Evolutionary conservation across 1,139 yeast species (phyloP).

Genomic region (Saccharomyces hybrid): DNA sequence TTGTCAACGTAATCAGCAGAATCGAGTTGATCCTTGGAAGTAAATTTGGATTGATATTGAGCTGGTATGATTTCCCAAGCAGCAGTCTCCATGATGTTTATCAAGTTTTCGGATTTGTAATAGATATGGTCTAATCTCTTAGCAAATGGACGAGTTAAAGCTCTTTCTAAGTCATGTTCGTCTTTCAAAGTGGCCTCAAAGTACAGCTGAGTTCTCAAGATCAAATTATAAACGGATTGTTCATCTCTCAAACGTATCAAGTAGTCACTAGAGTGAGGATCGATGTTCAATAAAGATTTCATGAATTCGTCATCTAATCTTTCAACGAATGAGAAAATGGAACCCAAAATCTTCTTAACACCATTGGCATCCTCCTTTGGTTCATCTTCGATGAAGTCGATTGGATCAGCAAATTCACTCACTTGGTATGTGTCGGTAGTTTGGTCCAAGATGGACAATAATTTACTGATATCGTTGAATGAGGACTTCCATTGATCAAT

Average conservation of each 20-base stretch:
- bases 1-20: conserved; percentile 40
- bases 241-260: conserved; percentile 88
- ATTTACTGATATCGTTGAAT: conserved; percentile 51
- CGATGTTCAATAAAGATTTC: conserved; percentile 77
- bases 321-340: conserved; percentile 79
- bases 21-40: conserved; percentile 26
- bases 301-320: conserved; percentile 93
- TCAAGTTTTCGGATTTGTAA: conserved; percentile 79
- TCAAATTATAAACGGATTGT: conserved; percentile 61
- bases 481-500: conserved; percentile 74
- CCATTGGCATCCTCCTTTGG: conserved; percentile 66
- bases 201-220: conserved; percentile 81
- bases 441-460: conserved; percentile 63
- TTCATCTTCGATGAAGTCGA: conserved; percentile 75
- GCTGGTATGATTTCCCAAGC: conserved; percentile 56
- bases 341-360: conserved; percentile 69
- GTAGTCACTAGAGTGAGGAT: conserved; percentile 93
- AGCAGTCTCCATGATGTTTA: conserved; percentile 56
- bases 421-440: conserved; percentile 56
- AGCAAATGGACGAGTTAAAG: conserved; percentile 66
- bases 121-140: conserved; percentile 90
- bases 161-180: conserved; percentile 45
- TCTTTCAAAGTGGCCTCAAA: conserved; percentile 55
- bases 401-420: conserved; percentile 65
- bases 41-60: conserved; percentile 21